Evolutionary conservation across 768 basidiomycete species (phyloP).

Genomic region (Lentinus brumalis): DNA sequence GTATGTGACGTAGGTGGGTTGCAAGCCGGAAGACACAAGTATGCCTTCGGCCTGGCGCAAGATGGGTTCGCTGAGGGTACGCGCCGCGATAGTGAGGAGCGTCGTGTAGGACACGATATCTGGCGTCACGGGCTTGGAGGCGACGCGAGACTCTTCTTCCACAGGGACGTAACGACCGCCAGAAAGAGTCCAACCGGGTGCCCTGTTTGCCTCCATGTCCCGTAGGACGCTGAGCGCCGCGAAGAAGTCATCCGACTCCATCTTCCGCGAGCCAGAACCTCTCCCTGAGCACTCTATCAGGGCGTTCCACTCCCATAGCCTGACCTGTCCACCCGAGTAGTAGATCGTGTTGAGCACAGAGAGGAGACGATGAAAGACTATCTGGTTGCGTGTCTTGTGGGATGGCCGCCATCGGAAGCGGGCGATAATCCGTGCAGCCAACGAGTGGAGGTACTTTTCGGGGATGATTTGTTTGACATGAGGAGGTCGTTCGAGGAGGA

Average conservation of each 20-base stretch:
- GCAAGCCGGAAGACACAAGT: slow-evolving; percentile 52
- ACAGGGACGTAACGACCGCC: not conserved
- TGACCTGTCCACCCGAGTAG: slow-evolving; percentile 52
- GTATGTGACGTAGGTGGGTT: slow-evolving; percentile 64
- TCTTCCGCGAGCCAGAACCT: slow-evolving; percentile 68
- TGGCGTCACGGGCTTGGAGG: slow-evolving; percentile 39
- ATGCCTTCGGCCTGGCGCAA: slow-evolving; percentile 57
- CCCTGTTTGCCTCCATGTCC: slow-evolving; percentile 53
- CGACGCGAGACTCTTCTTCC: slow-evolving; percentile 1
- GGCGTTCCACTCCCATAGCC: slow-evolving; percentile 75
- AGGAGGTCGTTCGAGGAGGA: slow-evolving; percentile 9
- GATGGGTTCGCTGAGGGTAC: slow-evolving; percentile 44
- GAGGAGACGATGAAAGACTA: slow-evolving; percentile 64
- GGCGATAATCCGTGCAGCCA: slow-evolving; percentile 60
- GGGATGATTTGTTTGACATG: slow-evolving; percentile 26
- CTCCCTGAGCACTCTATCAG: slow-evolving; percentile 68
- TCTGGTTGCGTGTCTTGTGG: slow-evolving; percentile 54
- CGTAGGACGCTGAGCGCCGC: slow-evolving; percentile 59
- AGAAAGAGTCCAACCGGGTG: slow-evolving; percentile 41
- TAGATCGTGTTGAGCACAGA: slow-evolving; percentile 64
- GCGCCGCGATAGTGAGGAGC: slow-evolving; percentile 62
- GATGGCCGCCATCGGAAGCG: slow-evolving; percentile 23
- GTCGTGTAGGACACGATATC: slow-evolving; percentile 73
- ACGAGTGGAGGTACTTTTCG: slow-evolving; percentile 54
- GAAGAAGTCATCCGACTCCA: slow-evolving; percentile 57